These are phyloP conservation scores for Paratinospora sagittata DNA, from an alignment of 164 flowering plant species.

Conservation along the genomic window DNA sequence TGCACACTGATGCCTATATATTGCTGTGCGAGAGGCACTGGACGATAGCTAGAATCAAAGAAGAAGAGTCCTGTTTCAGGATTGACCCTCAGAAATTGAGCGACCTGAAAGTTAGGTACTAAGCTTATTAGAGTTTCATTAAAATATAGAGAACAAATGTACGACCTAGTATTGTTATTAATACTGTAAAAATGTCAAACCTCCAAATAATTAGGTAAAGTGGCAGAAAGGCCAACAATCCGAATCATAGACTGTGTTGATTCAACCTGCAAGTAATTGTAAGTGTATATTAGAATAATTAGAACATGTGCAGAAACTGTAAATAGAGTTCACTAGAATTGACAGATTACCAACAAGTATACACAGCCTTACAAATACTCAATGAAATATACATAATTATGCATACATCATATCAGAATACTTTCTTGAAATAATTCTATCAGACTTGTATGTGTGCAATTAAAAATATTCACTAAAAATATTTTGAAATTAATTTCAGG, in stretches of 20 bases:
- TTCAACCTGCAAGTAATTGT: constrained; percentile 60
- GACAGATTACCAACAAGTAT: background rate
- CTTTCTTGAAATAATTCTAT: no score
- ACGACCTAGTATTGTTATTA: background rate
- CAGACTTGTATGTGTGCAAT: no score
- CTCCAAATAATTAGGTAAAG: constrained; percentile 94
- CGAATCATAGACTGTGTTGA: constrained; percentile 97
- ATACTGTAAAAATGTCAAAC: constrained; percentile 25
- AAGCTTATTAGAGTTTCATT: constrained; percentile 4
- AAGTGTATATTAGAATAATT: background rate
- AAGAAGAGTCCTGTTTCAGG: constrained; percentile 86
- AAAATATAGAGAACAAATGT: background rate
- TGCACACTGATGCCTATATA: constrained; percentile 94
- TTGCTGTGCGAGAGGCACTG: constrained; percentile 97
- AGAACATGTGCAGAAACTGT: background rate
- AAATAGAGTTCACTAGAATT: background rate
- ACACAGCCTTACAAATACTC: background rate
- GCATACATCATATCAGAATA: no score
- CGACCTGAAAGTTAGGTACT: constrained; percentile 48
- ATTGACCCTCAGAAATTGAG: constrained; percentile 92
- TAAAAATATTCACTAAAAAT: no score
- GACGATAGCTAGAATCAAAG: constrained; percentile 98
- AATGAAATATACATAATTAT: no score
- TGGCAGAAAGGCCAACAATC: constrained; percentile 97
- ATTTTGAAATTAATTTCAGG: no score